phyloP scores from a whole-genome alignment of 2,329 filamentous ascomycete genomes.

The Coniochaeta sp. region DNA sequence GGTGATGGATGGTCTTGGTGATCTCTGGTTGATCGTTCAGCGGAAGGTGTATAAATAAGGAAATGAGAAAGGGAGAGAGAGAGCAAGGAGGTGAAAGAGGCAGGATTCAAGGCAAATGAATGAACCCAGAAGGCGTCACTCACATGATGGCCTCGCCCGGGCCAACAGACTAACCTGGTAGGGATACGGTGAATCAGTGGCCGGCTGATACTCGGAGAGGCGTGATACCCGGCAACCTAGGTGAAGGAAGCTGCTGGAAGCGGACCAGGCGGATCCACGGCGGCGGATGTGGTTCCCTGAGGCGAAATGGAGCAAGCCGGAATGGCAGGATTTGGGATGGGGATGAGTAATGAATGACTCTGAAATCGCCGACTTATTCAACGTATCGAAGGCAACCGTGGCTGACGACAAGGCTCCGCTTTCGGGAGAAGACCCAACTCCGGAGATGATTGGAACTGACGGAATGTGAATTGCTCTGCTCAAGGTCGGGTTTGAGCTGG shows the following conservation, averaged over 20 bases:
- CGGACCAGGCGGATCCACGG: background rate
- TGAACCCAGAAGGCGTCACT: conserved; percentile 1
- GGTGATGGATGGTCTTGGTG: background rate
- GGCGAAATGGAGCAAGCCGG: background rate
- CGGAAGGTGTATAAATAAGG: background rate
- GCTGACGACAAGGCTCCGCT: conserved; percentile 10
- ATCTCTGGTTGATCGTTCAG: background rate
- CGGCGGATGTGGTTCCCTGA: background rate
- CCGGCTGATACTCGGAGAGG: background rate
- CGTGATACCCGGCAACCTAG: background rate
- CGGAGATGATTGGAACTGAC: conserved; percentile 1
- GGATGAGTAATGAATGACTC: background rate
- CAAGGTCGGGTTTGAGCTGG: background rate
- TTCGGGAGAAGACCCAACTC: conserved; percentile 4
- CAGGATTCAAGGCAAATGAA: background rate
- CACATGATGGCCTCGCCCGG: conserved; percentile 1
- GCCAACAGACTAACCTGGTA: background rate
- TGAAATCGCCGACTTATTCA: background rate
- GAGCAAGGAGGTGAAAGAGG: background rate
- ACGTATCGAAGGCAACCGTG: background rate
- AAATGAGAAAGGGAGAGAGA: background rate
- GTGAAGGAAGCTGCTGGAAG: conserved; percentile 1
- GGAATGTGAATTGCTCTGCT: background rate
- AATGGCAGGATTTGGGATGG: background rate
- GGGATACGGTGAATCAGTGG: background rate